Conservation (phyloP, 345 rosid genomes). For the Eutrema japonicum region DNA sequence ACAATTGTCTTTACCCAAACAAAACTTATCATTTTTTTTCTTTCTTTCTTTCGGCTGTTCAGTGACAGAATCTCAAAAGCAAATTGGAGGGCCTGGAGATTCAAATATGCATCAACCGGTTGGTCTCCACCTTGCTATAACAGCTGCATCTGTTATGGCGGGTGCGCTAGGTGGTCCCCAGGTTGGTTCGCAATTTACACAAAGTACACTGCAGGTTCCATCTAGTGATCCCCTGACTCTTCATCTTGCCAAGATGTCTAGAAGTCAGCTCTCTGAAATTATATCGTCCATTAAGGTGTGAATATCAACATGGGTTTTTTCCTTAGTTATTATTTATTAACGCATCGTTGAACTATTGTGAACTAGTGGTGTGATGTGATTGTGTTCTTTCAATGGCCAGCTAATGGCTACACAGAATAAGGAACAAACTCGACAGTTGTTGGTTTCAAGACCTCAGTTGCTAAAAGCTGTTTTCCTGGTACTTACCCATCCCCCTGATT, state of each 20-base stretch:
- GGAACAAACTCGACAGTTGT: slow-evolving; percentile 76
- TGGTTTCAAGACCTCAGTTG: slow-evolving; percentile 74
- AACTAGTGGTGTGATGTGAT: slow-evolving; percentile 18
- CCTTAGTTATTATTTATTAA: background rate
- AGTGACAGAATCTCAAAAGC: slow-evolving; percentile 67
- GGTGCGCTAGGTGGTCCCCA: slow-evolving; percentile 82
- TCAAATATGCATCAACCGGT: slow-evolving; percentile 68
- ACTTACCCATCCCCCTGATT: slow-evolving; percentile 22
- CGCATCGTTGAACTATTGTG: slow-evolving; percentile 26
- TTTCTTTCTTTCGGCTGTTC: slow-evolving; percentile 7
- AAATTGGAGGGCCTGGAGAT: slow-evolving; percentile 65
- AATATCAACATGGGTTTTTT: slow-evolving; percentile 11
- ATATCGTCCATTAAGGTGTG: slow-evolving; percentile 80
- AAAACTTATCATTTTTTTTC: slow-evolving; percentile 15
- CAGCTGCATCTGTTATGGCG: slow-evolving; percentile 78
- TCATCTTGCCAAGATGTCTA: slow-evolving; percentile 86
- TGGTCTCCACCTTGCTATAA: slow-evolving; percentile 78
- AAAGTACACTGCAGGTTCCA: slow-evolving; percentile 56
- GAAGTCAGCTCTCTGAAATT: slow-evolving; percentile 79
- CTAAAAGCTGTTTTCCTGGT: slow-evolving; percentile 93
- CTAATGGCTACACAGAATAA: slow-evolving; percentile 70
- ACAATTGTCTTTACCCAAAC: background rate
- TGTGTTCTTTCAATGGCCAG: slow-evolving; percentile 47
- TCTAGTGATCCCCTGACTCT: slow-evolving; percentile 88
- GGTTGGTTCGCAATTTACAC: slow-evolving; percentile 56